Percentiles rank a stretch among this genome's conserved stretches.
phyloP scores from a whole-genome alignment of 805 yeast genomes.

The Kockiozyma suomiensis region DNA sequence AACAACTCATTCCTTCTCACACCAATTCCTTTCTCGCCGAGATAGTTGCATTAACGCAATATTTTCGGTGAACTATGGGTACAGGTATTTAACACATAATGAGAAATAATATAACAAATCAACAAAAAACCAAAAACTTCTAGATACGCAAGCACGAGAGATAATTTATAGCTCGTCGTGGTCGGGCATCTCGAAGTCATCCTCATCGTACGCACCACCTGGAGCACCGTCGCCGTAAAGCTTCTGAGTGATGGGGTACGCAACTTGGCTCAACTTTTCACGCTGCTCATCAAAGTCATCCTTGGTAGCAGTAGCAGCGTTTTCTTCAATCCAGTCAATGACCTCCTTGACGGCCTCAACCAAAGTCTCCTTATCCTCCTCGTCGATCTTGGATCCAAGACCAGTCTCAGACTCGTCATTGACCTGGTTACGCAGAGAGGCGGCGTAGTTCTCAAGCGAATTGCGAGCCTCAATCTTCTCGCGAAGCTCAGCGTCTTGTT shows the following conservation, averaged over 20 bases:
- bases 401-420: constrained; percentile 53
- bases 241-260: constrained; percentile 91
- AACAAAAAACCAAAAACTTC: no score
- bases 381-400: constrained; percentile 77
- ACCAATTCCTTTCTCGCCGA: background rate
- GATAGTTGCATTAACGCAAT: background rate
- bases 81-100: background rate
- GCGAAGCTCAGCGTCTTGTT: constrained; percentile 83
- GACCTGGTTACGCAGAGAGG: constrained; percentile 73
- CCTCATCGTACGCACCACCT: constrained; percentile 53
- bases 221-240: constrained; percentile 63
- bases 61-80: background rate
- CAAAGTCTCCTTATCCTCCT: constrained; percentile 87
- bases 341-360: constrained; percentile 86
- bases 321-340: constrained; percentile 84
- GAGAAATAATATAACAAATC: background rate
- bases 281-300: constrained; percentile 94
- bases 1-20: background rate
- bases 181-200: constrained; percentile 63
- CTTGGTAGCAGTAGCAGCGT: constrained; percentile 80
- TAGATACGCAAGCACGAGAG: no score
- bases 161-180: constrained; percentile 60
- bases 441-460: constrained; percentile 84
- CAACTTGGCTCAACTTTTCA: constrained; percentile 75
- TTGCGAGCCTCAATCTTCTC: constrained; percentile 87